phyloP scores from a whole-genome alignment of 306 rosid species.

The Medicago lupulina region DNA sequence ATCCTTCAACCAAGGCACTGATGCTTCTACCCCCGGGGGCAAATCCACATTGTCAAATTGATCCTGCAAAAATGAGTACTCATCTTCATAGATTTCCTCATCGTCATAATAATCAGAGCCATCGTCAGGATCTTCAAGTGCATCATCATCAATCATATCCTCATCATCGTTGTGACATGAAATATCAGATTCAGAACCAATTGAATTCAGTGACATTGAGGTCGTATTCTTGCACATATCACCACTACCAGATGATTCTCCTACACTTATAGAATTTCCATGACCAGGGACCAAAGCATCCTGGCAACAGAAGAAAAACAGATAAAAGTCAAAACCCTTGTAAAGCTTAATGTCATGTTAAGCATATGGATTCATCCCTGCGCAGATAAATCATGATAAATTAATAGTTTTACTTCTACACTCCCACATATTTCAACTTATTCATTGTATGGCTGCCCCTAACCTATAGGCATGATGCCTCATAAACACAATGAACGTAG shows the following conservation, averaged over 20 bases:
- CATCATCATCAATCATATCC: conserved; percentile 50
- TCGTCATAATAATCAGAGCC: conserved; percentile 47
- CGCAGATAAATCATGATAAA: conserved; percentile 6
- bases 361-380: conserved; percentile 25
- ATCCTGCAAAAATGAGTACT: conserved; percentile 55
- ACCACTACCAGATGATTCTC: conserved; percentile 53
- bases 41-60: conserved; percentile 80
- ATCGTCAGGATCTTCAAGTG: conserved; percentile 52
- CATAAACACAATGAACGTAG: conserved; percentile 7
- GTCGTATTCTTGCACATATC: conserved; percentile 60
- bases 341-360: conserved; percentile 24
- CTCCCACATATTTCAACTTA: conserved; percentile 18
- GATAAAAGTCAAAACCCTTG: conserved; percentile 19
- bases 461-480: neutral
- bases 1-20: conserved; percentile 76
- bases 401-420: conserved; percentile 23
- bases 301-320: conserved; percentile 43
- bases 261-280: conserved; percentile 42
- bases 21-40: conserved; percentile 82
- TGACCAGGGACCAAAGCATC: conserved; percentile 45
- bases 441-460: neutral
- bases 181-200: conserved; percentile 51
- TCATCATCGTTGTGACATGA: conserved; percentile 57
- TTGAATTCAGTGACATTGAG: conserved; percentile 55
- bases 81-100: conserved; percentile 50